Evolutionary conservation across 306 rosid species (phyloP), one percentile per base, ranked within the genome.

Genomic region (Albizia julibrissin): DNA sequence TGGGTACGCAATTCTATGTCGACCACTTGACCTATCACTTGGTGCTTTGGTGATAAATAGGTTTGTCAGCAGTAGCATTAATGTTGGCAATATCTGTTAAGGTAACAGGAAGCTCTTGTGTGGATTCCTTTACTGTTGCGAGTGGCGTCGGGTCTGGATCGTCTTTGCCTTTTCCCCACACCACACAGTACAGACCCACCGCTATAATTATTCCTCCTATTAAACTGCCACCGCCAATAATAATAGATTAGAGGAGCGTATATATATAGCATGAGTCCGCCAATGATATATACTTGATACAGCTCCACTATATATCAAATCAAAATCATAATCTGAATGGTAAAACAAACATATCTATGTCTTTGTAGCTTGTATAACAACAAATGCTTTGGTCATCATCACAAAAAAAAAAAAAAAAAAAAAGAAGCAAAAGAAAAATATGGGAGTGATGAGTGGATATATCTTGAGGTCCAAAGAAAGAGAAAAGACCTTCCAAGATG

Each of bases 151-250:
- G 49, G 11, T 46, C 27, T 8, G 84, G 26, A 10, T 87, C 50
- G 69, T 92, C 98, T 83, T 92, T 91, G 75, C 83, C 79, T 87
- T 92, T 94, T 15, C 98, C 97, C 98, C 97, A 94, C 79, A 92
- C 93, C 50, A 94, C 97, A 29, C 84, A 75, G 69, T 94, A 94
- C 6, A 91, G 92, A 46, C 97, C 97, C 27, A 88, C 11, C 67
- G 90, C 91, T n/a, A 94, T 92, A 56, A 91, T 74, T 27, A 85
- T 39, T 11, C 84, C 97, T 75, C 97, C 95, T 67, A 92, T 81
- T 18, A 92, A 68, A 54, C 97, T 94, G 79, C 10, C 5, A 69
- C 40, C 50, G 67, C 33, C 33, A 22, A 8, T 2, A 18, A 33
- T 0, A 84, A 8, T 37, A 46, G 15, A 59, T 9, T 3, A 27